Evolutionary conservation across 805 yeast species (phyloP), one percentile per base, ranked within the genome.

Genomic region (Pichia insulana): DNA sequence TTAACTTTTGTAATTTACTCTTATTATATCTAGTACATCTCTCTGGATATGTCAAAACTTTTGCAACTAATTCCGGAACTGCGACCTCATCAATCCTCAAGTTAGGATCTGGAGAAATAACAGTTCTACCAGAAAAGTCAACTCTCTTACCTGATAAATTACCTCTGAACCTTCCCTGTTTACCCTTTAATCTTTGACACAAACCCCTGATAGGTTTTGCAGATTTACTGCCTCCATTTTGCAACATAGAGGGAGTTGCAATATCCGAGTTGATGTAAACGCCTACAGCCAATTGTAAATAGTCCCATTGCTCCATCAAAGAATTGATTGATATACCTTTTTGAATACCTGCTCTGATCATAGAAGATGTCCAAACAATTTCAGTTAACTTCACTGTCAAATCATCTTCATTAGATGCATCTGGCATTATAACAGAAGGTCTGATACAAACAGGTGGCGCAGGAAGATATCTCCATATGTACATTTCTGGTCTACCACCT

Each of bases 381-480:
- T 92, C 99, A 0, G 97, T 87, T 45, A 92, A 69, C 59, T 92
- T 92, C 27, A 89, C 96, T 0, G 99, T 92, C 50, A 92, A 69
- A 64, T 94, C 99, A 64, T 92, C 99, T 67, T 92, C 99, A 63
- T 92, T 92, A 16, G 94, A 82, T 6, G 81, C 74, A 51, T 84
- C 94, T 59, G 85, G 88, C 89, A 86, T 87, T 68, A 80, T 71
- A 26, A 92, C 97, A 4, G 97, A 89, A 3, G 99, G 99, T 51
- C 99, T 77, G 43, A 92, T 92, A 71, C 98, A 92, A 16, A 94
- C 97, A 0, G 99, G 99, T 1, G 99, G 98, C 0, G 97, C 97
- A 0, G 98, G 98, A 42, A 92, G 72, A 59, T 89, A 92, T 57
- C 95, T 76, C 99, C 98, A 92, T 32, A 92, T 77, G 61, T 89